phyloP scores from a whole-genome alignment of 1,284 basidiomycete species.

The Cutaneotrichosporon sp. region DNA sequence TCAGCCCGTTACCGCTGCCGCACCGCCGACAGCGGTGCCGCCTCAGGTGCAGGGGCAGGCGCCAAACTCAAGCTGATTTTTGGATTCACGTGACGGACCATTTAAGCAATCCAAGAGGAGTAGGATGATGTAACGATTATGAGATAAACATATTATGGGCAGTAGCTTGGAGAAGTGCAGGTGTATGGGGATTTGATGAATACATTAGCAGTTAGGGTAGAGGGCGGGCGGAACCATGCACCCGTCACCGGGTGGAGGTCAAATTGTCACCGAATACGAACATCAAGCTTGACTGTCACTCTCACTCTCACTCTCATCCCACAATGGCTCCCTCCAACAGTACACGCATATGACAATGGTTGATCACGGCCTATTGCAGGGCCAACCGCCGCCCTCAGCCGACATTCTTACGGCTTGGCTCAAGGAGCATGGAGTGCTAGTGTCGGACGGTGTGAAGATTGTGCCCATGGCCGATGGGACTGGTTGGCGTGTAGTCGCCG shows the following conservation, averaged over 20 bases:
- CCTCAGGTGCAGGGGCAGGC: conserved; percentile 5
- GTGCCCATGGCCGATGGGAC: conserved; percentile 28
- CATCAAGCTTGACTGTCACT: background rate
- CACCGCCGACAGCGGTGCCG: background rate
- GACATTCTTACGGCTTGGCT: conserved; percentile 28
- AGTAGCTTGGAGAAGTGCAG: background rate
- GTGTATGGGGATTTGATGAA: background rate
- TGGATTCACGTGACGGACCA: background rate
- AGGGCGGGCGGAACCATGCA: conserved; percentile 2
- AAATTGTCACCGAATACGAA: background rate
- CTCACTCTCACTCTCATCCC: no score
- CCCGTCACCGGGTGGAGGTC: background rate
- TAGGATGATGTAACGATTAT: background rate
- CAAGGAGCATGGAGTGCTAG: conserved; percentile 20
- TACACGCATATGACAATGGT: conserved; percentile 4
- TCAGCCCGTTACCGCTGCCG: background rate
- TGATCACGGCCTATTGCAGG: conserved; percentile 16
- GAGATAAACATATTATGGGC: background rate
- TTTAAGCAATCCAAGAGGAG: background rate
- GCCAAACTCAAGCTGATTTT: conserved; percentile 1
- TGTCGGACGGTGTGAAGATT: conserved; percentile 22
- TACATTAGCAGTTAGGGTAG: background rate
- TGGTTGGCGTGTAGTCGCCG: conserved; percentile 28
- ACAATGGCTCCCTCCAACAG: background rate
- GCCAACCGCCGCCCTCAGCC: conserved; percentile 26